Evolutionary conservation across 2,329 filamentous ascomycete species (phyloP).

Genomic region (Xylaria multiplex): DNA sequence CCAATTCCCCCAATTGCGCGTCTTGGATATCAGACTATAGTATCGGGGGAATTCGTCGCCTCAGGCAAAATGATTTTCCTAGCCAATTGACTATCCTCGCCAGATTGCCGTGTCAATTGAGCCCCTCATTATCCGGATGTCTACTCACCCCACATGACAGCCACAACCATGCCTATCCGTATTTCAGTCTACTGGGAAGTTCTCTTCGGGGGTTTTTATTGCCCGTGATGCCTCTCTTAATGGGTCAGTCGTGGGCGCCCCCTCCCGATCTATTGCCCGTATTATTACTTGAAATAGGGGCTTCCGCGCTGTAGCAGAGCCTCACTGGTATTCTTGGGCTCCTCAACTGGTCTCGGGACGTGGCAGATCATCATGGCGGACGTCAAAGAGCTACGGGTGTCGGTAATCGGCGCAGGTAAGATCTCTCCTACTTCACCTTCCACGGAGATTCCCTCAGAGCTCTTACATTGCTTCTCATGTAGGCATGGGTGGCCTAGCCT

Average conservation of each 20-base stretch:
- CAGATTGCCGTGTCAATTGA: slow-evolving; percentile 39
- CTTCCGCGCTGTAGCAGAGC: slow-evolving; percentile 7
- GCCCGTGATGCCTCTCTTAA: slow-evolving; percentile 26
- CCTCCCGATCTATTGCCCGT: slow-evolving; percentile 8
- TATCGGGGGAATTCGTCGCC: slow-evolving; percentile 3
- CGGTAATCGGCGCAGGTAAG: slow-evolving; percentile 61
- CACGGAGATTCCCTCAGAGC: background rate
- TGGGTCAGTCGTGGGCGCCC: slow-evolving; percentile 8
- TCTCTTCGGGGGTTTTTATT: slow-evolving; percentile 33
- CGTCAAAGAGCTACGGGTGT: slow-evolving; percentile 53
- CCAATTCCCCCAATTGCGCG: background rate
- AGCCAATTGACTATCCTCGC: slow-evolving; percentile 29
- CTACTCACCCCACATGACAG: slow-evolving; percentile 35
- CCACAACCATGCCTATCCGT: slow-evolving; percentile 11
- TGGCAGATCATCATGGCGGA: slow-evolving; percentile 45
- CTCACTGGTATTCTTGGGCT: slow-evolving; percentile 14
- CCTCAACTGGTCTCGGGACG: background rate
- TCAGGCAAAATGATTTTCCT: slow-evolving; percentile 46
- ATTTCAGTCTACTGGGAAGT: background rate
- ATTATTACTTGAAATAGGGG: slow-evolving; percentile 25
- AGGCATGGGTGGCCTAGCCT: slow-evolving; percentile 83
- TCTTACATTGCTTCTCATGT: slow-evolving; percentile 15
- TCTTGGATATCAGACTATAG: background rate
- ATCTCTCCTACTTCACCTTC: background rate
- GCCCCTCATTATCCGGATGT: slow-evolving; percentile 47